A percentile compares a stretch with the other conserved stretches of the same genome.
Evolutionary conservation across 306 rosid genomes (phyloP).

Genomic region (Gastrolobium bilobum): DNA sequence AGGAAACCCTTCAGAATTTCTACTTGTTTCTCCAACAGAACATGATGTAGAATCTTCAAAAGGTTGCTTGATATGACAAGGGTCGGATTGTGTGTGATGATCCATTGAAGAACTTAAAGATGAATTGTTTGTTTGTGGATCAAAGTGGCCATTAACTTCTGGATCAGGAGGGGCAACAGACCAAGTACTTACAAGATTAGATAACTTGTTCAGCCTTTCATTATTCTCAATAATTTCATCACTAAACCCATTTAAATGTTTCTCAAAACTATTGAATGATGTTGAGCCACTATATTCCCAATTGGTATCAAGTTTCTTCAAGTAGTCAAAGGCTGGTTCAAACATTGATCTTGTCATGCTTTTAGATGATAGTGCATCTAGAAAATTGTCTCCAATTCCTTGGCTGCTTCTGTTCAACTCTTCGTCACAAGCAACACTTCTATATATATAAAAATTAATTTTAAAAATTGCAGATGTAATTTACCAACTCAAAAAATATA

Average conservation of each 20-base stretch:
- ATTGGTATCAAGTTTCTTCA: conserved; percentile 76
- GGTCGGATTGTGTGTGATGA: conserved; percentile 47
- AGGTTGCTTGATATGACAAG: conserved; percentile 49
- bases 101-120: conserved; percentile 57
- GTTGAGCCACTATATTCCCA: conserved; percentile 68
- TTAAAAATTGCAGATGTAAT: not conserved
- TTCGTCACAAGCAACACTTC: conserved; percentile 71
- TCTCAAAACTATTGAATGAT: conserved; percentile 64
- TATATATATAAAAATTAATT: conserved; percentile 28
- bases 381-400: conserved; percentile 73
- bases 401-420: conserved; percentile 56
- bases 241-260: conserved; percentile 61
- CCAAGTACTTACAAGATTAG: conserved; percentile 84
- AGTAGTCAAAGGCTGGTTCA: conserved; percentile 81
- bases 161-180: conserved; percentile 89
- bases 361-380: conserved; percentile 73
- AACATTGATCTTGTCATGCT: conserved; percentile 59
- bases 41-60: conserved; percentile 48
- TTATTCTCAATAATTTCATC: conserved; percentile 58
- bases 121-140: conserved; percentile 53
- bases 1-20: conserved; percentile 35
- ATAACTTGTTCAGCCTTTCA: conserved; percentile 72
- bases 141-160: conserved; percentile 57
- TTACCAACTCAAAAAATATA: not conserved
- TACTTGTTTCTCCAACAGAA: conserved; percentile 35